Percentiles rank a stretch among this genome's conserved stretches.
These are phyloP conservation scores for Theobroma grandiflorum DNA, from an alignment of 441 rosid genomes.

Conservation along the genomic window DNA sequence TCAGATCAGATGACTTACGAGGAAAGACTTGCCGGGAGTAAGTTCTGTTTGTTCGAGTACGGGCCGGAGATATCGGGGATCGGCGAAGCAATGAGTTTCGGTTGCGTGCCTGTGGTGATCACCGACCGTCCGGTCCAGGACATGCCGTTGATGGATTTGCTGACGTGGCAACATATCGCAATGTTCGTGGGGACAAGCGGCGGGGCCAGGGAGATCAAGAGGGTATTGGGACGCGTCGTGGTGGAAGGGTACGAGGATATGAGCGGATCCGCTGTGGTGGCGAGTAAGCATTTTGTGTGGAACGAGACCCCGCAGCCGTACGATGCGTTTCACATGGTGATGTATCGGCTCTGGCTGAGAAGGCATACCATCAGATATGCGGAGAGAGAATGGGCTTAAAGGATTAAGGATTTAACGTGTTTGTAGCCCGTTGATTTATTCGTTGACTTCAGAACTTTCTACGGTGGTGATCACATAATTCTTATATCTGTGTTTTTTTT, in stretches of 20 bases:
- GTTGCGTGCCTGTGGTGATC: slow-evolving; percentile 60
- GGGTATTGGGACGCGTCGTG: slow-evolving; percentile 37
- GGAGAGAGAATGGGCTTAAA: slow-evolving; percentile 38
- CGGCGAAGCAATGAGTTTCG: slow-evolving; percentile 51
- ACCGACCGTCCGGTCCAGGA: slow-evolving; percentile 65
- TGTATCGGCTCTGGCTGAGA: slow-evolving; percentile 68
- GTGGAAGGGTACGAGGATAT: slow-evolving; percentile 30
- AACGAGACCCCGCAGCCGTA: slow-evolving; percentile 51
- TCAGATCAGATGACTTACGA: slow-evolving; percentile 41
- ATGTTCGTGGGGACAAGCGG: slow-evolving; percentile 47
- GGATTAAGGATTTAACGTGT: slow-evolving; percentile 1
- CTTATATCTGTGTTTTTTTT: neutral
- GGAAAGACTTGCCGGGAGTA: slow-evolving; percentile 39
- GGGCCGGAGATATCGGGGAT: slow-evolving; percentile 48
- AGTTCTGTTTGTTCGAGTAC: slow-evolving; percentile 57
- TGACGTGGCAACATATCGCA: slow-evolving; percentile 57
- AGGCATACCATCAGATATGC: slow-evolving; percentile 60
- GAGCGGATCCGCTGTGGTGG: slow-evolving; percentile 42
- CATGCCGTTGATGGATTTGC: slow-evolving; percentile 59
- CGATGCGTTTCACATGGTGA: slow-evolving; percentile 57
- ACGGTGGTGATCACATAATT: slow-evolving; percentile 25
- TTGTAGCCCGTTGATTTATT: neutral
- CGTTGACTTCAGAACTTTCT: neutral
- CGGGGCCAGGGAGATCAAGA: slow-evolving; percentile 41
- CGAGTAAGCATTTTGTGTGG: slow-evolving; percentile 56